phyloP scores from a whole-genome alignment of 768 basidiomycete genomes.

The Suillus subalutaceus region DNA sequence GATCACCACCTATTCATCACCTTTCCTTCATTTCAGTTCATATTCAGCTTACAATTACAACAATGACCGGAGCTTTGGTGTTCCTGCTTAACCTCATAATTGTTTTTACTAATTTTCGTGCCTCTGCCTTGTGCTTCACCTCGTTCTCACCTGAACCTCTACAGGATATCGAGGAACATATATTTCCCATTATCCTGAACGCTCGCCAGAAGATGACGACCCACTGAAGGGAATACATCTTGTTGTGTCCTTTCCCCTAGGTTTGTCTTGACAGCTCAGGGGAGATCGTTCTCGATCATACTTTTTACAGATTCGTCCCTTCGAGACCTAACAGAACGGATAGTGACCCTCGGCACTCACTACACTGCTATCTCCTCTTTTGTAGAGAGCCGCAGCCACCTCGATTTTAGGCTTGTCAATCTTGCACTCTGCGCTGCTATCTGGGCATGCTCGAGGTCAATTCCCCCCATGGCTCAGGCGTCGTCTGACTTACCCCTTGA shows the following conservation, averaged over 20 bases:
- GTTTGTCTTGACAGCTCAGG: slow-evolving; percentile 46
- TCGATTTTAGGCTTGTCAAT: slow-evolving; percentile 92
- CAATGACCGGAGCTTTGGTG: background rate
- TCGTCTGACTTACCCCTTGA: background rate
- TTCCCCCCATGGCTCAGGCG: slow-evolving; percentile 2
- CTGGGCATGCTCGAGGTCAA: slow-evolving; percentile 86
- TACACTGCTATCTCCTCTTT: slow-evolving; percentile 94
- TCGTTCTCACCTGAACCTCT: background rate
- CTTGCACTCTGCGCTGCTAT: slow-evolving; percentile 95
- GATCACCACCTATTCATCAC: background rate
- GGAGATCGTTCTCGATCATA: background rate
- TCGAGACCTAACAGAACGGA: slow-evolving; percentile 82
- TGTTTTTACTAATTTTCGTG: background rate
- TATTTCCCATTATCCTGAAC: slow-evolving; percentile 79
- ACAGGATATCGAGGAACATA: slow-evolving; percentile 96
- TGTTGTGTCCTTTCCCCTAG: slow-evolving; percentile 69
- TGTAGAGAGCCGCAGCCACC: slow-evolving; percentile 81
- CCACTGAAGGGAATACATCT: slow-evolving; percentile 86
- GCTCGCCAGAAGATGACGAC: slow-evolving; percentile 82
- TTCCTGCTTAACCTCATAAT: background rate
- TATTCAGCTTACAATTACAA: background rate
- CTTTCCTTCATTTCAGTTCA: background rate
- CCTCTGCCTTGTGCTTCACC: background rate
- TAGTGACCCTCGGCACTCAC: slow-evolving; percentile 90
- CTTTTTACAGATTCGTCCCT: slow-evolving; percentile 76